phyloP scores from a whole-genome alignment of 257 asterid species.

The Primulina tabacum region DNA sequence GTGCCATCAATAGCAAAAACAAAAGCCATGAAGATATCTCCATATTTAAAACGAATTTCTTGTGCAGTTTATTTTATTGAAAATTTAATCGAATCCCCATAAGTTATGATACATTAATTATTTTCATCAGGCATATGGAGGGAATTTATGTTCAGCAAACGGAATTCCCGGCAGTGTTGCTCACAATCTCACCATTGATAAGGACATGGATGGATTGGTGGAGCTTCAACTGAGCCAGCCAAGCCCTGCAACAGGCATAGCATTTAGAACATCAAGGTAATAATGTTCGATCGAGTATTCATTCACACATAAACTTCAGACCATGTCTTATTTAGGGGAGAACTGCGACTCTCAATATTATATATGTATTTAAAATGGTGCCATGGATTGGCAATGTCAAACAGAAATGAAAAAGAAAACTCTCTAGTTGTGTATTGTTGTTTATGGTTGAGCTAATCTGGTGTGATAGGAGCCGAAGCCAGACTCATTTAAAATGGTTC shows the following conservation, averaged over 20 bases:
- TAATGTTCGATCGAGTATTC: slow-evolving; percentile 5
- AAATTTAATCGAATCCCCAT: too few species aligned
- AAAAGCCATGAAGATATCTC: neutral
- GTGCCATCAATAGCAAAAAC: too few species aligned
- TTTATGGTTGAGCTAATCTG: neutral
- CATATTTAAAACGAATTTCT: neutral
- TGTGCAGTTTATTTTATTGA: too few species aligned
- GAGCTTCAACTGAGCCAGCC: slow-evolving; percentile 60
- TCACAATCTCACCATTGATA: slow-evolving; percentile 26
- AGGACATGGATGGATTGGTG: slow-evolving; percentile 32
- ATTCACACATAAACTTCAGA: neutral
- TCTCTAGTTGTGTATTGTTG: neutral
- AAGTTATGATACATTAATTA: too few species aligned
- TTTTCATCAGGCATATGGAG: slow-evolving; percentile 51
- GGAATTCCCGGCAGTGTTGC: slow-evolving; percentile 29
- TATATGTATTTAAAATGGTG: neutral
- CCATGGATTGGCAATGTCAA: neutral
- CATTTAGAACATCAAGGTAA: slow-evolving; percentile 39
- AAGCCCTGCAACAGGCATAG: slow-evolving; percentile 34
- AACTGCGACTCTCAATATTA: too few species aligned
- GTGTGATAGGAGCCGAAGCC: too few species aligned
- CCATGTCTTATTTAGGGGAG: neutral
- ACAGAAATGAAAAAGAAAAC: neutral
- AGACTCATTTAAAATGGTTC: too few species aligned
- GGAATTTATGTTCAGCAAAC: slow-evolving; percentile 34